Base-by-base conservation (phyloP, 176 grass and related monocot species). In the Themeda triandra region DNA sequence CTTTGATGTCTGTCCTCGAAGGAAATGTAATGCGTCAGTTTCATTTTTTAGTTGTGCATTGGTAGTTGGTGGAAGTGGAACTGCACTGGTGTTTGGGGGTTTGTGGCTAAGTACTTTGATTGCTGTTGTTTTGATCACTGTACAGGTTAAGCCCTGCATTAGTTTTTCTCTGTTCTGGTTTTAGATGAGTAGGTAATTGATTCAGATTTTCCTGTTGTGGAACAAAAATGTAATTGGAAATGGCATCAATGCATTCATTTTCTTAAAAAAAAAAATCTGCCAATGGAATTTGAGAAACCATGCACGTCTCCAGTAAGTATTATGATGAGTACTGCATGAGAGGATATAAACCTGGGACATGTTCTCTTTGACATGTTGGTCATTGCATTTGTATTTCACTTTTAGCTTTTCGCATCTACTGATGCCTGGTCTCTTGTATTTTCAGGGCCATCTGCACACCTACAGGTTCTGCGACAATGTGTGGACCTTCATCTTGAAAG, bases 381-480 rank as follows among this genome's bases (percentile, higher is more conserved):
- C 15, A 17, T 15, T 41, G 64, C 4, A 18, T 59, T 19, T 66
- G 25, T 12, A 6, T 60, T 58, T 18, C n/a, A 30, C 11, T 51
- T 41, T 21, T 44, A 44, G 32, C 51, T 78, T 70, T 28, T 25
- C 63, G 23, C 4, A 8, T 23, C 10, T 4, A 54, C 27, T 60
- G 37, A 85, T 85, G 23, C 29, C 2, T 30, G 23, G 23, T 68
- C 23, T 48, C 80, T 69, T 30, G 6, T 74, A 4, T 64, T 58
- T 8, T 25, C 84, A 95, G 95, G 95, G 95, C 46, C 96, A 99
- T 72, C 86, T 99, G 58, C 96, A 94, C 91, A 96, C 96, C 17
- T 99, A 99, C 53, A 93, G 96, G 89, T 99, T 96, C 75, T 99
- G 96, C 24, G 96, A 99, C 72, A 96, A 99, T 81, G 96, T 98